phyloP scores from a whole-genome alignment of 805 yeast genomes.

The Danielozyma ontarioensis region DNA sequence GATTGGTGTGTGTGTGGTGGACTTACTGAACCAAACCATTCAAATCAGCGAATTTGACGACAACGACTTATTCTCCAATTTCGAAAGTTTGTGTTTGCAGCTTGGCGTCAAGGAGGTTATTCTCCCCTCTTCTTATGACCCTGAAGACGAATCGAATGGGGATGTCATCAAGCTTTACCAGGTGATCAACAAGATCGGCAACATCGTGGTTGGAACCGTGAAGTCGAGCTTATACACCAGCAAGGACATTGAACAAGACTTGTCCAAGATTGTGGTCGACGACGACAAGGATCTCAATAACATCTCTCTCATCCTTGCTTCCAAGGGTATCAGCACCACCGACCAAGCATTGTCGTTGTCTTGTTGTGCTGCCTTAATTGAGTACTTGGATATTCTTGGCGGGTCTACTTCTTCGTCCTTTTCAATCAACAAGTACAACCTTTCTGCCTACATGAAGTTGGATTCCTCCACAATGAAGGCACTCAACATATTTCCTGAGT shows the following conservation, averaged over 20 bases:
- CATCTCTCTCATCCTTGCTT: constrained; percentile 43
- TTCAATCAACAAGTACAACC: constrained; percentile 59
- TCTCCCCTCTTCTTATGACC: constrained; percentile 42
- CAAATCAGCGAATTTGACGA: constrained; percentile 80
- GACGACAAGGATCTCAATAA: constrained; percentile 23
- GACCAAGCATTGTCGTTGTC: constrained; percentile 49
- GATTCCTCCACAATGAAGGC: constrained; percentile 90
- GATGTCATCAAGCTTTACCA: constrained; percentile 63
- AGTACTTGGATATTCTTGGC: constrained; percentile 63
- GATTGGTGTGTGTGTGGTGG: constrained; percentile 78
- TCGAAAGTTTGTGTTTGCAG: constrained; percentile 84
- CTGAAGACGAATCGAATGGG: constrained; percentile 38
- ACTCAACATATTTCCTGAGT: constrained; percentile 70
- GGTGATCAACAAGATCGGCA: constrained; percentile 70
- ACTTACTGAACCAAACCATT: constrained; percentile 59
- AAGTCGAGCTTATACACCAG: constrained; percentile 53
- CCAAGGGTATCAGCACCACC: constrained; percentile 46
- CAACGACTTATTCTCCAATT: constrained; percentile 79
- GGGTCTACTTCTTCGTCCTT: constrained; percentile 51
- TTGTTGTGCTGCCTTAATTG: constrained; percentile 64
- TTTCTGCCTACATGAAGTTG: constrained; percentile 79
- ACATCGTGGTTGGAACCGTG: constrained; percentile 60
- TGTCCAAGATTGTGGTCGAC: constrained; percentile 56
- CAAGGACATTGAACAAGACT: constrained; percentile 73
- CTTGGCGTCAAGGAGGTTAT: constrained; percentile 84